phyloP scores from a whole-genome alignment of 257 asterid genomes.

The Nicotiana noctiflora region DNA sequence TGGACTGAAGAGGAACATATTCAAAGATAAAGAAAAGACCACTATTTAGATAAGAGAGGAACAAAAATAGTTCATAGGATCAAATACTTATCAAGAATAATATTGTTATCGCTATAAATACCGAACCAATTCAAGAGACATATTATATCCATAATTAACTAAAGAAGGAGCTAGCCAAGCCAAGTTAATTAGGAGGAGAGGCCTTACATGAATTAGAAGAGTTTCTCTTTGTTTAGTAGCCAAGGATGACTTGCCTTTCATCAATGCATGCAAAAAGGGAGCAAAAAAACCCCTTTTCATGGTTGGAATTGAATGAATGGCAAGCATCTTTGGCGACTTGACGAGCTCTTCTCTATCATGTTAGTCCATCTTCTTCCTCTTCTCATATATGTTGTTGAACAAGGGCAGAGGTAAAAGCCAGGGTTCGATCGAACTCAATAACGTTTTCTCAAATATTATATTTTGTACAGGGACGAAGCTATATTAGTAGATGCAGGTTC shows the following conservation, averaged over 20 bases:
- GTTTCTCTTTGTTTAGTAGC: neutral
- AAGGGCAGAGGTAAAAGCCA: no score
- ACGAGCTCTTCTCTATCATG: neutral
- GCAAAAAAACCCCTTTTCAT: neutral
- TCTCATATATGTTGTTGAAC: neutral
- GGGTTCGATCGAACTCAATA: no score
- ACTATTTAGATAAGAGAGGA: slow-evolving; percentile 2
- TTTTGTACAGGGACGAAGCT: no score
- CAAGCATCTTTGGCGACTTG: neutral
- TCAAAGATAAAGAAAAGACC: neutral
- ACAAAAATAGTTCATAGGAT: neutral
- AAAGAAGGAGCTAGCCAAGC: neutral
- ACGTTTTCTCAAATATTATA: no score
- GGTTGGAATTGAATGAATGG: neutral
- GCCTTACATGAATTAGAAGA: slow-evolving; percentile 9
- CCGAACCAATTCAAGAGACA: neutral
- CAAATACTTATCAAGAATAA: neutral
- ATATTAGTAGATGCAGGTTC: no score
- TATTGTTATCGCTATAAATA: slow-evolving; percentile 1
- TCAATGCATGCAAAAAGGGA: neutral
- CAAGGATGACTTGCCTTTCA: slow-evolving; percentile 13
- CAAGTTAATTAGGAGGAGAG: slow-evolving; percentile 3
- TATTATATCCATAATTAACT: neutral
- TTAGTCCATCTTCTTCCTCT: slow-evolving; percentile 3
- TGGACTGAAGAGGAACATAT: neutral